phyloP scores from a whole-genome alignment of 2,329 filamentous ascomycete genomes.

The Ascosphaera aggregata region DNA sequence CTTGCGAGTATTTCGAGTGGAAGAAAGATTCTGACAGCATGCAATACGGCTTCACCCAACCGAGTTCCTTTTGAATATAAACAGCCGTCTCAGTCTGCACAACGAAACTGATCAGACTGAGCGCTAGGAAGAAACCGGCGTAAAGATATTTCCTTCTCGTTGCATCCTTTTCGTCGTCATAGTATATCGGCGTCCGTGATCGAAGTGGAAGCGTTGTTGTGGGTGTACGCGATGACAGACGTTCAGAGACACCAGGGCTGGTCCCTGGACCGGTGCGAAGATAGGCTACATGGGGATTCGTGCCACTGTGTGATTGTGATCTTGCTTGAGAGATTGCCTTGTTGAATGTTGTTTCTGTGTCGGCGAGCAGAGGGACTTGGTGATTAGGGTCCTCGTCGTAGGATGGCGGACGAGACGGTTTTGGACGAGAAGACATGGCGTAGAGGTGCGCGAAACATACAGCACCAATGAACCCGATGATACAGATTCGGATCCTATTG shows the following conservation, averaged over 20 bases:
- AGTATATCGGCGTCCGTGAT: constrained; percentile 38
- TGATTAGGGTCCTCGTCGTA: too few species aligned
- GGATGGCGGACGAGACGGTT: too few species aligned
- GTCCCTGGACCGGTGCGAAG: not conserved
- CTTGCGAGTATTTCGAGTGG: too few species aligned
- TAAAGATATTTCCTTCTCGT: constrained; percentile 70
- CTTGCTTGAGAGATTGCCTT: too few species aligned
- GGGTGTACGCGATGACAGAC: not conserved
- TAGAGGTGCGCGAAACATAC: too few species aligned
- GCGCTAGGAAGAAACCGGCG: constrained; percentile 56
- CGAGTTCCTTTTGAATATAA: constrained; percentile 76
- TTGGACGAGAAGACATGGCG: too few species aligned
- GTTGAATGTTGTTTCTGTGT: too few species aligned
- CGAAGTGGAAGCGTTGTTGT: not conserved
- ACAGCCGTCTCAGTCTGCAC: constrained; percentile 90
- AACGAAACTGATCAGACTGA: constrained; percentile 73
- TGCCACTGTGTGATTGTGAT: too few species aligned
- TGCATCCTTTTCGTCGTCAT: constrained; percentile 35
- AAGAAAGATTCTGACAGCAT: constrained; percentile 48
- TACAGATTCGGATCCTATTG: too few species aligned
- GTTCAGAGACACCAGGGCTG: not conserved
- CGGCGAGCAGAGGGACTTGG: too few species aligned
- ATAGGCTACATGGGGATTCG: too few species aligned
- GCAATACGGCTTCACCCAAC: constrained; percentile 98
- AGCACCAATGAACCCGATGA: too few species aligned